These are phyloP conservation scores for Pseudocercospora macadamiae DNA, from an alignment of 2,329 filamentous ascomycete genomes.

Conservation along the genomic window DNA sequence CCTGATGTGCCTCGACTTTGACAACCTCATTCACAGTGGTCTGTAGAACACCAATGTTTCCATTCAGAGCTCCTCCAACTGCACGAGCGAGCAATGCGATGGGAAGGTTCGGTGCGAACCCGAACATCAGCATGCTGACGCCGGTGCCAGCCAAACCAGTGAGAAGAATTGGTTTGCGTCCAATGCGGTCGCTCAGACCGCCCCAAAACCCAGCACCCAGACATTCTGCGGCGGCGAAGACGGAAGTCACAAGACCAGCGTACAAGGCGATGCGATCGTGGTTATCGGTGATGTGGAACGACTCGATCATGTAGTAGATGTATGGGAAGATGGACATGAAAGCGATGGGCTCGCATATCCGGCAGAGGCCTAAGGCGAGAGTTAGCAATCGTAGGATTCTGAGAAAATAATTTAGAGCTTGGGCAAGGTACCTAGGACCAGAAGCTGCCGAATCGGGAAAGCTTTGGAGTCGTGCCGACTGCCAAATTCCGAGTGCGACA, in stretches of 20 bases:
- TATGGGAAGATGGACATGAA: slow-evolving; percentile 99
- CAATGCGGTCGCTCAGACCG: slow-evolving; percentile 84
- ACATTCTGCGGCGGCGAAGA: slow-evolving; percentile 95
- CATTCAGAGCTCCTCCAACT: slow-evolving; percentile 87
- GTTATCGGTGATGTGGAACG: slow-evolving; percentile 82
- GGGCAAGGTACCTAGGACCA: slow-evolving; percentile 53
- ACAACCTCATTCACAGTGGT: slow-evolving; percentile 94
- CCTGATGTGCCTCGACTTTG: slow-evolving; percentile 89
- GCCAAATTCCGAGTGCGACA: slow-evolving; percentile 19
- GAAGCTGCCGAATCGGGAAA: slow-evolving; percentile 63
- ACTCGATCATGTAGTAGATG: slow-evolving; percentile 95
- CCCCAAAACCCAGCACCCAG: slow-evolving; percentile 92
- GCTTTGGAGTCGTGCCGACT: slow-evolving; percentile 32
- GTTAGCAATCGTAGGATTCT: slow-evolving; percentile 1
- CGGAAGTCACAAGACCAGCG: slow-evolving; percentile 92
- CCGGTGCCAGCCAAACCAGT: slow-evolving; percentile 89
- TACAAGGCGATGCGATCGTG: slow-evolving; percentile 84
- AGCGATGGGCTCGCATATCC: slow-evolving; percentile 97
- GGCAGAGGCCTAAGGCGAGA: slow-evolving; percentile 60
- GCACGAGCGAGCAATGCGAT: slow-evolving; percentile 86
- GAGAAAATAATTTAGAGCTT: neutral
- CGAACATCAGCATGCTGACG: slow-evolving; percentile 89
- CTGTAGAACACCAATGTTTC: slow-evolving; percentile 93
- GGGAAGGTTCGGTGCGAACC: slow-evolving; percentile 80
- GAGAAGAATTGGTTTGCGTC: slow-evolving; percentile 88